phyloP scores from a whole-genome alignment of 257 asterid genomes.

The Penstemon eatonii region DNA sequence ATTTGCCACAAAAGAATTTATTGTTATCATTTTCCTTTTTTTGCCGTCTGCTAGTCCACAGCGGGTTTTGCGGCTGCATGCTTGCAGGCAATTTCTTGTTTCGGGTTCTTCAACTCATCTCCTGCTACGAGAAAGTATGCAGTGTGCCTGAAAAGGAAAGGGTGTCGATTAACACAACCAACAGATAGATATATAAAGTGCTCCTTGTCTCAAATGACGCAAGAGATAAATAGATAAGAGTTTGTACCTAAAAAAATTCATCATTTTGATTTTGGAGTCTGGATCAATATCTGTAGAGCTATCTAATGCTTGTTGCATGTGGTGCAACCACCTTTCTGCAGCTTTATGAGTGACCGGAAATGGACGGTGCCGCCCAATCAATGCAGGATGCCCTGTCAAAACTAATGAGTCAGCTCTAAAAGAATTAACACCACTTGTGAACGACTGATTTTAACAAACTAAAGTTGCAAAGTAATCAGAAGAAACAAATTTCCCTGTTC shows the following conservation, averaged over 20 bases:
- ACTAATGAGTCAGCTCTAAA: slow-evolving; percentile 11
- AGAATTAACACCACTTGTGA: neutral
- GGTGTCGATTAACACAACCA: neutral
- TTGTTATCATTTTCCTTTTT: neutral
- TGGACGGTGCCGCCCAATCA: slow-evolving; percentile 96
- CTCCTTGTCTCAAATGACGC: neutral
- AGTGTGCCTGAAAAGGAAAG: slow-evolving; percentile 59
- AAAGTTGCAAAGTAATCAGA: slow-evolving; percentile 6
- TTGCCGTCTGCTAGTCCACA: slow-evolving; percentile 22
- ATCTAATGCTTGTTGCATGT: slow-evolving; percentile 87
- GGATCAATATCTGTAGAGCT: slow-evolving; percentile 58
- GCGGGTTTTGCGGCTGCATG: slow-evolving; percentile 56
- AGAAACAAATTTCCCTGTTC: neutral
- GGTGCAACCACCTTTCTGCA: slow-evolving; percentile 96
- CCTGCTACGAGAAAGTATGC: slow-evolving; percentile 97
- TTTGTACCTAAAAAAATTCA: slow-evolving; percentile 73
- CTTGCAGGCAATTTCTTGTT: slow-evolving; percentile 55
- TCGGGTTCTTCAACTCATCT: slow-evolving; percentile 70
- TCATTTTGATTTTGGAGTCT: slow-evolving; percentile 81
- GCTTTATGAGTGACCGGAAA: slow-evolving; percentile 88
- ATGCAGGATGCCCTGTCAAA: slow-evolving; percentile 86
- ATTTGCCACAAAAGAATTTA: neutral
- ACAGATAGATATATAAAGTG: neutral
- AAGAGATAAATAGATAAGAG: neutral
- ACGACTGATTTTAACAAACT: neutral